phyloP scores from a whole-genome alignment of 768 basidiomycete species.

The Lentinula sp. region DNA sequence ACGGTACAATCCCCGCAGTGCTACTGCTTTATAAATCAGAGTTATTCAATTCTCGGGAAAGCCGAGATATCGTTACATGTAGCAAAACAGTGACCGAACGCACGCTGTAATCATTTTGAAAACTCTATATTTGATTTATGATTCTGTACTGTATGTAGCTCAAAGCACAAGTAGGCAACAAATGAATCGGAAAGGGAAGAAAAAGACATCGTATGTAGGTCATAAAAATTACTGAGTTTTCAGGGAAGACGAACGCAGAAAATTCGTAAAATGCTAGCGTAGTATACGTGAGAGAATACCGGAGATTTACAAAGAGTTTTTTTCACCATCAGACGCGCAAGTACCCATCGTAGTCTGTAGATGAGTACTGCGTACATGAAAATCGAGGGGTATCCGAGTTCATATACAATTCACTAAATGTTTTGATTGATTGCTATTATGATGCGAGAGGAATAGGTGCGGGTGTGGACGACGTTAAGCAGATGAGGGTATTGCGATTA shows the following conservation, averaged over 20 bases:
- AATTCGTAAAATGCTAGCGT: background rate
- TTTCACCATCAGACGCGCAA: background rate
- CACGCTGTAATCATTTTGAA: no score
- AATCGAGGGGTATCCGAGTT: background rate
- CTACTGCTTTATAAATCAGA: no score
- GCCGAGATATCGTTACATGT: no score
- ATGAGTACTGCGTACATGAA: no score
- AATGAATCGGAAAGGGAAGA: background rate
- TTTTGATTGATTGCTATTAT: slow-evolving; percentile 5
- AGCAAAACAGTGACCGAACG: no score
- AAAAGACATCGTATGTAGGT: background rate
- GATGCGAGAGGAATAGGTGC: slow-evolving; percentile 1
- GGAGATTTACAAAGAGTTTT: background rate
- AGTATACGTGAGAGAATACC: background rate
- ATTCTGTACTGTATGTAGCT: background rate
- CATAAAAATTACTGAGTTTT: background rate
- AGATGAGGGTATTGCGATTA: slow-evolving; percentile 5
- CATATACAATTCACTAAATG: slow-evolving; percentile 4
- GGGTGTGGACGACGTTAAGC: slow-evolving; percentile 1
- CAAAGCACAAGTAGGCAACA: background rate
- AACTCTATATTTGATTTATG: background rate
- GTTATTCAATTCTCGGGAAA: no score
- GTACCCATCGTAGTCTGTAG: background rate
- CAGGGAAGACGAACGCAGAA: background rate
- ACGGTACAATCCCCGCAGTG: no score